Conservation (phyloP, 2,329 filamentous ascomycete species). For the Fusarium nurragi region DNA sequence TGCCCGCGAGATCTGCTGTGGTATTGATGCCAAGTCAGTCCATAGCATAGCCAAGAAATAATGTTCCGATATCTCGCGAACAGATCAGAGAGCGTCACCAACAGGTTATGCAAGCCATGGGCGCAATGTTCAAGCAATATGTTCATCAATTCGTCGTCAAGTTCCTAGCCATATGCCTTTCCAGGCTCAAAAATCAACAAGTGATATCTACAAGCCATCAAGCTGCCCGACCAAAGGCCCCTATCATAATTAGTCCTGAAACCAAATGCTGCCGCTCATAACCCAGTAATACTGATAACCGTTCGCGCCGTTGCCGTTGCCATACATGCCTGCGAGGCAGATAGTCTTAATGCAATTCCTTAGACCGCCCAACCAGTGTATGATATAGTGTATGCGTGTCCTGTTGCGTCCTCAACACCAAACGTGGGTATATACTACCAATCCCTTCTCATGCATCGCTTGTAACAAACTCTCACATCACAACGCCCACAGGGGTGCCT, state of each 20-base stretch:
- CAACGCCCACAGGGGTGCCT: conserved; percentile 45
- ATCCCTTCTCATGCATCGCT: conserved; percentile 3
- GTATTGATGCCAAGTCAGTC: too few species aligned
- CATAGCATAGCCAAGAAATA: background rate
- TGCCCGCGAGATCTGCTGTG: background rate
- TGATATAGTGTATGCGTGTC: conserved; percentile 18
- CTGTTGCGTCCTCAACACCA: conserved; percentile 22
- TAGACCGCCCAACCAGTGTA: conserved; percentile 15
- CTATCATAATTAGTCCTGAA: conserved; percentile 6
- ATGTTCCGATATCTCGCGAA: background rate
- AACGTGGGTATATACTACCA: conserved; percentile 17
- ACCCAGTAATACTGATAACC: conserved; percentile 3
- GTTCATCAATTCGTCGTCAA: conserved; percentile 30
- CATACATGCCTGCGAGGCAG: conserved; percentile 34
- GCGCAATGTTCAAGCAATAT: background rate
- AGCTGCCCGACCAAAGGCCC: background rate
- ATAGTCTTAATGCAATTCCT: conserved; percentile 35
- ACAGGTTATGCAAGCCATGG: too few species aligned
- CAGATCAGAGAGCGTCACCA: background rate
- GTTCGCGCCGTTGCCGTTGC: conserved; percentile 30
- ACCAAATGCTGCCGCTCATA: conserved; percentile 15
- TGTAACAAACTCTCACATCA: conserved; percentile 38
- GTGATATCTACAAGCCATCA: conserved; percentile 21
- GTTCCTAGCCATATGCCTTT: background rate
- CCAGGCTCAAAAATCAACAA: conserved; percentile 10